Percentiles rank a stretch among this genome's conserved stretches.
Evolutionary conservation across 2,329 filamentous ascomycete genomes (phyloP).

Genomic region (Penicillium sp.): DNA sequence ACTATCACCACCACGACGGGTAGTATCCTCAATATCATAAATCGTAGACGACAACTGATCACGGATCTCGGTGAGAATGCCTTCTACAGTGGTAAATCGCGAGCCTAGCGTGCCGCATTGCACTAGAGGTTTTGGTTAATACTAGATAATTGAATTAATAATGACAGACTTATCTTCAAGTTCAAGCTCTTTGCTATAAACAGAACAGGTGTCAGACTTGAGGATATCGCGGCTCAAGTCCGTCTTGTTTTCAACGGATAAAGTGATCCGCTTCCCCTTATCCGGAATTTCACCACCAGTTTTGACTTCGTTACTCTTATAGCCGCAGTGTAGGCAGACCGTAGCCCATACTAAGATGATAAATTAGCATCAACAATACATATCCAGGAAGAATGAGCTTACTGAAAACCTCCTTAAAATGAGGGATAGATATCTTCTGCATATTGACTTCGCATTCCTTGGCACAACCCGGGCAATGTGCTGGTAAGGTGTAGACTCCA

Average conservation of each 20-base stretch:
- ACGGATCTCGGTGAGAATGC: slow-evolving; percentile 85
- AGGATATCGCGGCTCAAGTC: slow-evolving; percentile 91
- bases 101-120: slow-evolving; percentile 95
- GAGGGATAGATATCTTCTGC: slow-evolving; percentile 97
- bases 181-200: slow-evolving; percentile 81
- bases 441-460: slow-evolving; percentile 86
- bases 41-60: slow-evolving; percentile 85
- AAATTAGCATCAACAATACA: no score
- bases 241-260: slow-evolving; percentile 63
- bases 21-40: slow-evolving; percentile 65
- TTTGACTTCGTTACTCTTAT: slow-evolving; percentile 95
- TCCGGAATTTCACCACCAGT: slow-evolving; percentile 89
- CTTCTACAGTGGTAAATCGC: slow-evolving; percentile 94
- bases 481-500: slow-evolving; percentile 88
- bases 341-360: slow-evolving; percentile 92
- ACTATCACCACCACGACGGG: slow-evolving; percentile 80
- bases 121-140: no score
- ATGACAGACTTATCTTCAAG: no score
- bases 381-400: no score
- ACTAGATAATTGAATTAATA: no score
- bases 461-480: slow-evolving; percentile 85
- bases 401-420: slow-evolving; percentile 99
- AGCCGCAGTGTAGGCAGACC: slow-evolving; percentile 84
- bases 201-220: slow-evolving; percentile 87
- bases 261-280: slow-evolving; percentile 76